Base-by-base conservation (phyloP, 129 eudicot genomes). In the Escallonia herrerae region DNA sequence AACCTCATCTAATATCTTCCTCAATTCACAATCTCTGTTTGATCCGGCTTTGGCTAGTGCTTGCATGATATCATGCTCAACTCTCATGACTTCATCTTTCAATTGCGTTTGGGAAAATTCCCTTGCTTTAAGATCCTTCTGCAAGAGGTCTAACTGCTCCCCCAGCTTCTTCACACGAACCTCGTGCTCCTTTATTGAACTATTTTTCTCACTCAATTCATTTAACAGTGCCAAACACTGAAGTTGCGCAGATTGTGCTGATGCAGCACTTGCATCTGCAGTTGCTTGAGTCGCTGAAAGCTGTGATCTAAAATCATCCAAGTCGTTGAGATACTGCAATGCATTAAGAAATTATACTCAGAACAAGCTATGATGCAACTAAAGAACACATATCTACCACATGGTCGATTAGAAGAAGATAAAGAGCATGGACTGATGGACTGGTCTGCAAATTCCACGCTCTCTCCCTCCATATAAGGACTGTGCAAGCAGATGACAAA, bases 241-340 rank as follows among this genome's bases (percentile, higher is more conserved):
- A 70, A 79, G 58, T 55, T 94, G 86, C 52, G 99, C 91, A 47
- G 97, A 84, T 70, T 89, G 74, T 53, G 97, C 90, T 37, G 91
- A 78, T 59, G 74, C 86, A 55, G 91, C 94, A 76, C 93, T 89
- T 64, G 95, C 95, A 71, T 86, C 97, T 47, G 95, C 99, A 58
- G 83, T 78, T 71, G 91, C 99, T 75, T 80, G 81, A 52, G 95
- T 83, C 3, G 72, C 65, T 40, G 86, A 75, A 56, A 94, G 91
- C 81, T 84, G 82, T 38, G 76, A 76, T 74, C 80, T 80, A 41
- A 94, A 84, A 70, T 82, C 67, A 69, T 89, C 95, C 84, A 94
- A 40, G 53, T 89, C 97, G 39, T 67, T 72, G 43, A 76, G 87
- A 65, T 83, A 89, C 99, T 94, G 90, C 74, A 79, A 39, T 14